phyloP scores from a whole-genome alignment of 2,329 filamentous ascomycete species.

The Aquanectria penicillioides region DNA sequence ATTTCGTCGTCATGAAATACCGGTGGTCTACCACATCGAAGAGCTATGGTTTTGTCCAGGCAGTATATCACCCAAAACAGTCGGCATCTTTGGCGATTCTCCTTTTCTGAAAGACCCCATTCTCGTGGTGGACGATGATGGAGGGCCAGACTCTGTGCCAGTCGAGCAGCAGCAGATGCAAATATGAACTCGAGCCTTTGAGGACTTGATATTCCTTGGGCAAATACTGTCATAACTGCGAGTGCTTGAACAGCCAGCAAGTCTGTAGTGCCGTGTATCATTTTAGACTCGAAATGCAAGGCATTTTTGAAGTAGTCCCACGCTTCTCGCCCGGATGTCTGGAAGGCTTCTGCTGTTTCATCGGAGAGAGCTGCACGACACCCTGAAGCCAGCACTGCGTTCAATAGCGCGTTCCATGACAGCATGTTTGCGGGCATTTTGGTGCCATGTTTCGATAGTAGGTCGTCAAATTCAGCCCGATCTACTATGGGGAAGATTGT shows the following conservation, averaged over 20 bases:
- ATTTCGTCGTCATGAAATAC: background rate
- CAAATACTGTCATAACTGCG: constrained; percentile 14
- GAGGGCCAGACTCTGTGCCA: constrained; percentile 1
- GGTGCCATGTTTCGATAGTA: background rate
- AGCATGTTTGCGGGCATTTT: background rate
- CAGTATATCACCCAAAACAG: constrained; percentile 17
- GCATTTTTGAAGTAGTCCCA: constrained; percentile 10
- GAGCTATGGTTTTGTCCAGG: constrained; percentile 13
- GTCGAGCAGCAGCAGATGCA: background rate
- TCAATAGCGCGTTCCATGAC: constrained; percentile 5
- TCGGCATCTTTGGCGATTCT: background rate
- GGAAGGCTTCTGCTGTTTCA: constrained; percentile 7
- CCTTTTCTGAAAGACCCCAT: background rate
- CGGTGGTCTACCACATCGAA: constrained; percentile 4
- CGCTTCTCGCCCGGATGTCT: background rate
- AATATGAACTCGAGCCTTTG: constrained; percentile 13
- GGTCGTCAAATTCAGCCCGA: background rate
- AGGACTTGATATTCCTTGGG: constrained; percentile 13
- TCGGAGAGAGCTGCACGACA: constrained; percentile 11
- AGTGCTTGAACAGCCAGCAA: constrained; percentile 6
- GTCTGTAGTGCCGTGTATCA: background rate
- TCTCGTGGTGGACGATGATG: background rate
- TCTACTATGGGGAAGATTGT: background rate
- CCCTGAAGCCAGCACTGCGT: constrained; percentile 8
- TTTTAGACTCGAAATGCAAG: background rate